Evolutionary conservation across 192 early-diverging fungal species (phyloP).

Genomic region (Linnemannia elongata): DNA sequence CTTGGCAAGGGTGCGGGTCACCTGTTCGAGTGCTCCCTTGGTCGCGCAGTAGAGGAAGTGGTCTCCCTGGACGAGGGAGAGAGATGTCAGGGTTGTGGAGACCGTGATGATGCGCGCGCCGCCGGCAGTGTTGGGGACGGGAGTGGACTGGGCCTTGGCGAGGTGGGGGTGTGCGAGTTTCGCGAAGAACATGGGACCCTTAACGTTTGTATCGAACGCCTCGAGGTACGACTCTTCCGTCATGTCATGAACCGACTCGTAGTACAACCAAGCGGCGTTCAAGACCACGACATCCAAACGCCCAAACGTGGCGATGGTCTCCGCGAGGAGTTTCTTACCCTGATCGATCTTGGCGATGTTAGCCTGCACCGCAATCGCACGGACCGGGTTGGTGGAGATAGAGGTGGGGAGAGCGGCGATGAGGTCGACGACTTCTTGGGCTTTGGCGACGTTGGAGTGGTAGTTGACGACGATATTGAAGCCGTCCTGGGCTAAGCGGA

Average conservation of each 20-base stretch:
- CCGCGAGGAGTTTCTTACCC: slow-evolving; percentile 13
- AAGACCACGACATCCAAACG: slow-evolving; percentile 59
- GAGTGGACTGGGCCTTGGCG: background rate
- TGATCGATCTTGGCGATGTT: slow-evolving; percentile 44
- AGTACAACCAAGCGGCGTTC: slow-evolving; percentile 54
- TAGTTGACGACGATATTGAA: slow-evolving; percentile 63
- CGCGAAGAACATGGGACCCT: slow-evolving; percentile 38
- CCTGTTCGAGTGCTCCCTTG: slow-evolving; percentile 22
- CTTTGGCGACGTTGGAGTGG: slow-evolving; percentile 85
- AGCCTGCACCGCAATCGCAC: slow-evolving; percentile 60
- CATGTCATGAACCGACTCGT: slow-evolving; percentile 29
- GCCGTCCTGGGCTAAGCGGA: slow-evolving; percentile 83
- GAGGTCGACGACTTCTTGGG: slow-evolving; percentile 57
- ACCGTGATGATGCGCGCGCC: slow-evolving; percentile 51
- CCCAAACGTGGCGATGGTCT: slow-evolving; percentile 53
- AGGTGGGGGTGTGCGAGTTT: slow-evolving; percentile 48
- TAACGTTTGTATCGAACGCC: slow-evolving; percentile 50
- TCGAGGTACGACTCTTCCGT: slow-evolving; percentile 48
- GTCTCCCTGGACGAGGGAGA: slow-evolving; percentile 18
- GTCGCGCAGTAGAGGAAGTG: slow-evolving; percentile 17
- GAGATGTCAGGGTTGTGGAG: slow-evolving; percentile 27
- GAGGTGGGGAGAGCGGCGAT: background rate
- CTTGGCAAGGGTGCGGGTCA: slow-evolving; percentile 21
- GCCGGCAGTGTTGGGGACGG: background rate
- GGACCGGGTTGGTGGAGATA: background rate